Percentiles rank a stretch among this genome's conserved stretches.
These are phyloP conservation scores for Paracorniculantispora psalliotae DNA, from an alignment of 2,329 filamentous ascomycete genomes.

Conservation along the genomic window DNA sequence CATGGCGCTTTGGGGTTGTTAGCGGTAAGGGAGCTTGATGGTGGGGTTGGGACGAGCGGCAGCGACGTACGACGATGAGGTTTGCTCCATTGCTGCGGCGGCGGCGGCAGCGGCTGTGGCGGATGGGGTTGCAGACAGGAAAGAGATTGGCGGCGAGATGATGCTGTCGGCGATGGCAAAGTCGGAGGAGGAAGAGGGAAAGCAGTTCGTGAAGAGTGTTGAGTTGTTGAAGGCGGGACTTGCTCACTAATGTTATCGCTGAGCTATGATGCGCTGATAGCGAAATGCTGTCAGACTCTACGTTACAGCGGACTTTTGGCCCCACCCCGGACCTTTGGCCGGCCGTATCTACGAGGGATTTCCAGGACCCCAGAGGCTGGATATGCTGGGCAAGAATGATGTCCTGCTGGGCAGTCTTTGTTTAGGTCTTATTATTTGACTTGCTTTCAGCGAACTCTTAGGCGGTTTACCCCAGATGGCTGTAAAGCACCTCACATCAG, in stretches of 20 bases:
- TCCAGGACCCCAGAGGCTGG: slow-evolving; percentile 4
- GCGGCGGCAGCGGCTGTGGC: slow-evolving; percentile 8
- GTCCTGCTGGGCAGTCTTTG: not conserved
- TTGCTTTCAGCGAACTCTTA: not conserved
- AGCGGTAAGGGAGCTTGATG: slow-evolving; percentile 14
- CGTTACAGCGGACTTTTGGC: slow-evolving; percentile 10
- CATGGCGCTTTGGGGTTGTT: slow-evolving; percentile 60
- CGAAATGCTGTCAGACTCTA: slow-evolving; percentile 13
- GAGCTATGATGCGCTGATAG: slow-evolving; percentile 16
- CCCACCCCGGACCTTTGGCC: slow-evolving; percentile 8
- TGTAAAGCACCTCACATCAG: slow-evolving; percentile 3
- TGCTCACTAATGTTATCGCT: slow-evolving; percentile 13
- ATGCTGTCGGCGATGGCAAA: not conserved
- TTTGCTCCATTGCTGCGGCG: slow-evolving; percentile 18
- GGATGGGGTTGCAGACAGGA: not conserved
- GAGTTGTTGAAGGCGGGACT: slow-evolving; percentile 11
- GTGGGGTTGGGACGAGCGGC: slow-evolving; percentile 12
- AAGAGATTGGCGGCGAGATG: not conserved
- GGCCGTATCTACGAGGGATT: slow-evolving; percentile 15
- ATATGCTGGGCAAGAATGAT: not conserved
- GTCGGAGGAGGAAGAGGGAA: not conserved
- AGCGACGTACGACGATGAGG: slow-evolving; percentile 31
- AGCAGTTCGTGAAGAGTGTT: not conserved
- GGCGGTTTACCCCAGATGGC: not conserved
- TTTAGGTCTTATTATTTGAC: not conserved